Evolutionary conservation across 148 eudicot species (phyloP), one percentile per base, ranked within the genome.

Genomic region (Rhododendron ferrugineum): DNA sequence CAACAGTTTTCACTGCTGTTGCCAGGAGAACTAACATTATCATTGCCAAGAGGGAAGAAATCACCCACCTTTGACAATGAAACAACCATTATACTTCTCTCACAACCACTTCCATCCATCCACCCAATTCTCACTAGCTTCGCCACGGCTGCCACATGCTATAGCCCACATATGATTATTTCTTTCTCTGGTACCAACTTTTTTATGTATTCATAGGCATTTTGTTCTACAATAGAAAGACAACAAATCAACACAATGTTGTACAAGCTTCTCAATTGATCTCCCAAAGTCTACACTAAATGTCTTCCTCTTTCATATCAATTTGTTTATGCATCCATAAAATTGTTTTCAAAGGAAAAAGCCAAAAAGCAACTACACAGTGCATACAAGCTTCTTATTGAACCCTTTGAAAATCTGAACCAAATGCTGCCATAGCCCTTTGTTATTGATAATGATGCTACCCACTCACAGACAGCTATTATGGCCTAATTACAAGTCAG

Each of bases 71-170:
- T 75, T 22, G 28, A 46, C 26, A 22, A 52, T 42, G 79, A 76
- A 76, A 76, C 79, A 42, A 40, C 50, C 50, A 22, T 37, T 40
- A 37, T 36, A 42, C 79, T 76, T 42, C 79, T 37, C n/a, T 20
- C 78, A 74, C 30, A 23, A n/a, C 79, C 30, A 76, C 46, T 76
- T 40, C 79, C 52, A 34, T 76, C 79, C 30, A 76, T 76, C 79
- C 49, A 22, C 50, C 79, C 20, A 42, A 75, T 75, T 16, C 15
- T 40, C 79, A 22, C 79, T 76, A 76, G 46, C 15, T 42, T 76
- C 4, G 5, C 49, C 46, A 75, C 26, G 4, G 74, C 26, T 6
- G 14, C 28, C 79, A 46, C 50, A 42, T 15, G 5, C 50, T 34
- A 74, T 37, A 20, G 30, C 79, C 28, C 28, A 10, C 6, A 3